Base-by-base conservation (phyloP, 768 basidiomycete species). In the Agrocybe praecox region DNA sequence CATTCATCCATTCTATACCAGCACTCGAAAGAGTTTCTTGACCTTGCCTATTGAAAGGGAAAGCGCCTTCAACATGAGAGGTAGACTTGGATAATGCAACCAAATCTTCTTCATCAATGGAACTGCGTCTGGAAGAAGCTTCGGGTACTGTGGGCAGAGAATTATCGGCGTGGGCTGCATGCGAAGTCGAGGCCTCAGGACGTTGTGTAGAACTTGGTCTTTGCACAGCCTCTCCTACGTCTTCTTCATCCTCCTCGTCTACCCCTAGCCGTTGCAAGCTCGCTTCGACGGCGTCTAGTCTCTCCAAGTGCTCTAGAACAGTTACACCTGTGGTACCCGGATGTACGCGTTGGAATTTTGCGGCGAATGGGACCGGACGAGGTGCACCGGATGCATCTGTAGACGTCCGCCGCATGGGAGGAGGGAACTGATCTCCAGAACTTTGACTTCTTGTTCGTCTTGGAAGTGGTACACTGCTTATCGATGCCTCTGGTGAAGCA, bases 261-360 rank as follows among this genome's bases (percentile, higher is more conserved):
- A 80, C 77, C 11, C 85, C 87, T n/a, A 92, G 80, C 46, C 89
- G 78, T 65, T 90, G 87, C 57, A 92, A 69, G 60, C 89, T 85
- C 8, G 90, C 89, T 61, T 93, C 90, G 17, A 90, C 90, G 15
- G 84, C 88, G 67, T 95, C 93, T 46, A 95, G 72, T 46, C 90
- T 85, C 66, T 95, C 93, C 61, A 95, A 78, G 62, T 94, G 92
- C 65, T 92, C 90, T 34, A 95, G 78, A 47, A 94, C 87, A 10
- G 86, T 88, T 22, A 94, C 92, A 11, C 93, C 93, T 0, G 91
- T 94, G 24, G 91, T 92, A 34, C 89, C 90, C 46, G 91, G 91
- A 66, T 92, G 89, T 32, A 93, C 87, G 47, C 86, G 83, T 66
- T 89, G 85, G 71, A 90, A 90, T 72, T 92, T 93, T n/a, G 87